Evolutionary conservation across 2,329 filamentous ascomycete genomes (phyloP).

Genomic region (Penicillium sumatraense): DNA sequence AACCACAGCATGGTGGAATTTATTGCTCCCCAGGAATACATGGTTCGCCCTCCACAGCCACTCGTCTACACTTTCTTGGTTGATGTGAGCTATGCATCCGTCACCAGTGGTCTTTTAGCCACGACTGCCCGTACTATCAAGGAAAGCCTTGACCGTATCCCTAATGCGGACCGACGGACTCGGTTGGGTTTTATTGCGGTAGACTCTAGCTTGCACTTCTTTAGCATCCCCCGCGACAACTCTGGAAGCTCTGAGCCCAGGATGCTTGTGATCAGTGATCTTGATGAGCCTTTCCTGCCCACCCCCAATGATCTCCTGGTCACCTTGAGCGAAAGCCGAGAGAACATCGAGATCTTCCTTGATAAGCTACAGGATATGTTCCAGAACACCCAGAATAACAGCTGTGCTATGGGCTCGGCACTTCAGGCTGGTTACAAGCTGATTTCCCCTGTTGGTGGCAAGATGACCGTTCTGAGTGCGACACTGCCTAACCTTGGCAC

Average conservation of each 20-base stretch:
- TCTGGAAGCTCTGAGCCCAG: slow-evolving; percentile 82
- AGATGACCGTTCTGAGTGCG: slow-evolving; percentile 88
- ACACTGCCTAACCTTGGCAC: slow-evolving; percentile 88
- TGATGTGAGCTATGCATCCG: slow-evolving; percentile 88
- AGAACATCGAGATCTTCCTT: slow-evolving; percentile 90
- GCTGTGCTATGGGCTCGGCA: slow-evolving; percentile 93
- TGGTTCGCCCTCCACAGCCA: slow-evolving; percentile 95
- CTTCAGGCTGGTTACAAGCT: slow-evolving; percentile 93
- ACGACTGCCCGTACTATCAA: slow-evolving; percentile 92
- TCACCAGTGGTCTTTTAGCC: slow-evolving; percentile 87
- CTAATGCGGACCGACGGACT: slow-evolving; percentile 93
- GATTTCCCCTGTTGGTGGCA: slow-evolving; percentile 90
- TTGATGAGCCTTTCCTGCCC: slow-evolving; percentile 95
- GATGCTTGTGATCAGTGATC: slow-evolving; percentile 92
- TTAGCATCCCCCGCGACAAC: slow-evolving; percentile 86
- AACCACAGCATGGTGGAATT: slow-evolving; percentile 98
- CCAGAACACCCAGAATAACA: slow-evolving; percentile 85
- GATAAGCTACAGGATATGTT: slow-evolving; percentile 95
- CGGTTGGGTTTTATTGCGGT: slow-evolving; percentile 94
- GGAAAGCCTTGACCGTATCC: slow-evolving; percentile 94
- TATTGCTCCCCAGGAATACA: slow-evolving; percentile 97
- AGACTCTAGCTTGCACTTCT: slow-evolving; percentile 94
- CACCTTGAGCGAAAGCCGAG: slow-evolving; percentile 82
- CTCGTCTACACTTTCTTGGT: slow-evolving; percentile 95
- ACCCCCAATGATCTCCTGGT: slow-evolving; percentile 91